Conservation (phyloP, 169 alveolate species). For the Eimeria maxima region DNA sequence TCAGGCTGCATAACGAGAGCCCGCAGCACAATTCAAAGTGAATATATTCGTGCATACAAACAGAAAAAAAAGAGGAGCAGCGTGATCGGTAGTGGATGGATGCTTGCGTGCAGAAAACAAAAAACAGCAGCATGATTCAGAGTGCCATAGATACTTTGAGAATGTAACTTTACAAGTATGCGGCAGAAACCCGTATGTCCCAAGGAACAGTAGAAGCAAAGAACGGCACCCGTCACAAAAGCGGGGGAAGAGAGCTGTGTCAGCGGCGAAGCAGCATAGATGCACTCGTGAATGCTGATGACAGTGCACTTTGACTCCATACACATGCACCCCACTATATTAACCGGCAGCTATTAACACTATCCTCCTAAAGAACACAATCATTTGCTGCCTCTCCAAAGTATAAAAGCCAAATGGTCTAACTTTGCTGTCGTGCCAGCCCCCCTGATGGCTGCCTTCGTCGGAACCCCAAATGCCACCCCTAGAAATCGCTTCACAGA, state of each 20-base stretch:
- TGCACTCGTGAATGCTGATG: too few relatives aligned
- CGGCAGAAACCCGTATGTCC: too few relatives aligned
- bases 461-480: conserved; percentile 67
- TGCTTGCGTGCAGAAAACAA: neutral
- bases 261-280: too few relatives aligned
- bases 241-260: too few relatives aligned
- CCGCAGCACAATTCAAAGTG: too few relatives aligned
- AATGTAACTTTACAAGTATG: too few relatives aligned
- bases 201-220: too few relatives aligned
- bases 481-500: conserved; percentile 45
- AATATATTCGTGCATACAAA: neutral
- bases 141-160: neutral
- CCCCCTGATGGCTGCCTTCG: conserved; percentile 34
- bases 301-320: too few relatives aligned
- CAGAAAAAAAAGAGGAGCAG: neutral
- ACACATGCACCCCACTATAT: too few relatives aligned
- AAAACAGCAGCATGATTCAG: neutral
- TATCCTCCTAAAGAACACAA: neutral
- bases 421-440: conserved; percentile 83
- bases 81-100: neutral
- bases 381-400: neutral
- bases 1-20: conserved; percentile 41
- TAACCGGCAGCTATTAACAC: too few relatives aligned
- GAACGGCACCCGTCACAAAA: too few relatives aligned
- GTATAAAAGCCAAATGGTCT: neutral